These are phyloP conservation scores for Diaporthe helianthi DNA, from an alignment of 2,329 filamentous ascomycete species.

Conservation along the genomic window DNA sequence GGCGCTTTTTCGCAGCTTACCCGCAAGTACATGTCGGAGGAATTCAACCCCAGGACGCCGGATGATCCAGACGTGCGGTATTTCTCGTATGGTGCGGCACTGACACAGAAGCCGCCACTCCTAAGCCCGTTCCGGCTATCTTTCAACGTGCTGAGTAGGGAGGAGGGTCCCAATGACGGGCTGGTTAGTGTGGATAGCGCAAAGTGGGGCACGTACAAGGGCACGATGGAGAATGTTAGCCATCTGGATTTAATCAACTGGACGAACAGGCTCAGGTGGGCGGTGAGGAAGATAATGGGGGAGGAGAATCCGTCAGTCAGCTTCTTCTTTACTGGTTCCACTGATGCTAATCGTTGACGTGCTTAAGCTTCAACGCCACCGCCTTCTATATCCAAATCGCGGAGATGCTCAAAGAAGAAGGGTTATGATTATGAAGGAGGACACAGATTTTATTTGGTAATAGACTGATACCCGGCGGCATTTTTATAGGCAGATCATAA, in stretches of 20 bases:
- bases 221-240: conserved; percentile 66
- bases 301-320: conserved; percentile 57
- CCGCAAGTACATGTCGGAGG: conserved; percentile 60
- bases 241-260: conserved; percentile 74
- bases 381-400: conserved; percentile 72
- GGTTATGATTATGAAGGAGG: conserved; percentile 37
- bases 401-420: conserved; percentile 76
- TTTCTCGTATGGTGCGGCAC: conserved; percentile 67
- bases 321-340: not conserved
- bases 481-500: no score
- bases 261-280: conserved; percentile 67
- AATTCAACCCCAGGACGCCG: conserved; percentile 65
- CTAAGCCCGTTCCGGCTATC: conserved; percentile 69
- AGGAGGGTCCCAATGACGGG: conserved; percentile 69
- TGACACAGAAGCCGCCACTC: conserved; percentile 58
- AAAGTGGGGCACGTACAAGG: conserved; percentile 69
- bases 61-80: conserved; percentile 62
- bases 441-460: no score
- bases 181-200: conserved; percentile 71
- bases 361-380: conserved; percentile 66
- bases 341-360: not conserved
- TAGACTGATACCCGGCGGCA: no score
- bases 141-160: conserved; percentile 54
- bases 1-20: conserved; percentile 69
- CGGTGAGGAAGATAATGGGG: conserved; percentile 60